Evolutionary conservation across 2,329 filamentous ascomycete species (phyloP), one percentile per base, ranked within the genome.

Genomic region (Ceratocystis destructans): DNA sequence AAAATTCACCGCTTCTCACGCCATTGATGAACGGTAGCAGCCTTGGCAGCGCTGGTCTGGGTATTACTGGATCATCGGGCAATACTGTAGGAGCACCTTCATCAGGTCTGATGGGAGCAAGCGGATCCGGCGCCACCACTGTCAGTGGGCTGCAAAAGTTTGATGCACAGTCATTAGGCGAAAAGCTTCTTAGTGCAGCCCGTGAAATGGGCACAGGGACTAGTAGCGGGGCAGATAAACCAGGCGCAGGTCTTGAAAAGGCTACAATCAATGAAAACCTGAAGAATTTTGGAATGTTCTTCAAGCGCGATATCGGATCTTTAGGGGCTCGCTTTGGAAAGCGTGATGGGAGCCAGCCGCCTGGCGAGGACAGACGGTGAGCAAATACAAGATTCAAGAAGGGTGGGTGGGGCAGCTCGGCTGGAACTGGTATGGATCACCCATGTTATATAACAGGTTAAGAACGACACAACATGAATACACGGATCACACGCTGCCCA

Each of bases 281-380:
- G 76, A 92, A 90, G 78, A 96, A 90, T 74, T 89, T 99, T 76
- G 93, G 93, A 28, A 96, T 96, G 76, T 96, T 97, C 77, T 97
- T 97, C 79, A 86, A 88, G 69, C 80, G 93, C 69, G 93, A 96
- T 77, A 86, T 93, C 69, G 88, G 89, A 37, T 84, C 86, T 1
- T 82, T 93, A 69, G 87, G 88, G 1, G 84, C 83, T 10, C 78
- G 88, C 70, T 92, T 92, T 74, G 88, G 88, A 61, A 86, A 83
- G 76, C 76, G 82, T 64, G 81, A 83, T 66, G 76, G 76, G 1
- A 79, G 77, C 64, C 69, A 74, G 1, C 70, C 69, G 41, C 71
- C 70, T 12, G 62, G 64, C 5, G 67, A 68, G 12, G 67, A 68
- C 59, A 65, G 67, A 64, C 64, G 67, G 25, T 68, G 55, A 66